These are phyloP conservation scores for Vigna angularis DNA, from an alignment of 306 rosid species.

Conservation along the genomic window DNA sequence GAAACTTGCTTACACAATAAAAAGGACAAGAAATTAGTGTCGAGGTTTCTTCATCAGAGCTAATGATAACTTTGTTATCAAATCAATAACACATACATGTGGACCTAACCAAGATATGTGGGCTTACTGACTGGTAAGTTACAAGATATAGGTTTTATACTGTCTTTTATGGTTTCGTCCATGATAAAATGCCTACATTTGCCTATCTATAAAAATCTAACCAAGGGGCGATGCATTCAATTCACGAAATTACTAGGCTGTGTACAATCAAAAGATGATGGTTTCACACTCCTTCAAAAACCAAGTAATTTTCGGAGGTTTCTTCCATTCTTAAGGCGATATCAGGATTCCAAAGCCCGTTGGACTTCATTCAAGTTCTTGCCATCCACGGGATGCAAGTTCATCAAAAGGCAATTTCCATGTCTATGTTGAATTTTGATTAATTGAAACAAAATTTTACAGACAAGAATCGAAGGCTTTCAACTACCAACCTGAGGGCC, in stretches of 20 bases:
- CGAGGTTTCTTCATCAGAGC: conserved; percentile 29
- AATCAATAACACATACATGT: not conserved
- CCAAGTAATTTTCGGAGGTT: conserved; percentile 2
- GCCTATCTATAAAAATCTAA: not conserved
- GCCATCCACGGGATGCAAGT: conserved; percentile 30
- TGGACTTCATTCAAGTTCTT: conserved; percentile 12
- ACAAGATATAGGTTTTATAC: not conserved
- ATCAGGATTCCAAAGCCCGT: conserved; percentile 2
- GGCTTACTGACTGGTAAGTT: not conserved
- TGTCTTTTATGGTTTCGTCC: conserved; percentile 20
- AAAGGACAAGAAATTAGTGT: conserved; percentile 1
- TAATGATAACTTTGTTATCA: not conserved
- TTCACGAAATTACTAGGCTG: not conserved
- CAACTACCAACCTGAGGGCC: conserved; percentile 82
- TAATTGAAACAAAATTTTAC: conserved; percentile 5
- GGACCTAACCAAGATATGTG: conserved; percentile 8
- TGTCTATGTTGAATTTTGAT: conserved; percentile 21
- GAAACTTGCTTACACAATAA: not conserved
- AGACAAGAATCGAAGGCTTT: conserved; percentile 10
- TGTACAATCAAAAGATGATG: not conserved
- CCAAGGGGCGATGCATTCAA: not conserved
- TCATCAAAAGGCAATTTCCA: conserved; percentile 20
- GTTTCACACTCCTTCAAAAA: conserved; percentile 17
- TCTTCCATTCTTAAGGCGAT: conserved; percentile 11
- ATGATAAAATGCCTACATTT: conserved; percentile 17